Evolutionary conservation across 129 eudicot species (phyloP).

Genomic region (Apium graveolens): DNA sequence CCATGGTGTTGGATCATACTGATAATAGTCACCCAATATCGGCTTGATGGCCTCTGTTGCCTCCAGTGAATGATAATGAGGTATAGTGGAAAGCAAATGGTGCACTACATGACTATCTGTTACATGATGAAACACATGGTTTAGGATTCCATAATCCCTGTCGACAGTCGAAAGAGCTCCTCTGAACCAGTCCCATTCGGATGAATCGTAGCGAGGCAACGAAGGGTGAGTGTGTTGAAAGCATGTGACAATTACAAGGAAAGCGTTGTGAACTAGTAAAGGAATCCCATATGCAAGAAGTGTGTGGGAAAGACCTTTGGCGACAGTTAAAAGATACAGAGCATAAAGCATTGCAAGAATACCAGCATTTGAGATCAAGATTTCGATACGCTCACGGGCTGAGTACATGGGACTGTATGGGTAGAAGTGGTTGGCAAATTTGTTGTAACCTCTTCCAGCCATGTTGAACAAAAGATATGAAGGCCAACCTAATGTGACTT

Average conservation of each 20-base stretch:
- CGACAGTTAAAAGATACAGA: background rate
- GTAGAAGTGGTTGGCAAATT: slow-evolving; percentile 20
- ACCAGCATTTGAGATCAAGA: slow-evolving; percentile 21
- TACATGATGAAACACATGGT: slow-evolving; percentile 19
- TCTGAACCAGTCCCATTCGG: slow-evolving; percentile 35
- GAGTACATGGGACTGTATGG: slow-evolving; percentile 25
- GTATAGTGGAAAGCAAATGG: slow-evolving; percentile 30
- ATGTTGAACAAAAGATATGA: slow-evolving; percentile 22
- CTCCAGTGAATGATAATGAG: slow-evolving; percentile 29
- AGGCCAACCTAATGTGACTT: slow-evolving; percentile 23
- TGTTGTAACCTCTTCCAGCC: slow-evolving; percentile 17
- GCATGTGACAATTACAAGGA: slow-evolving; percentile 22
- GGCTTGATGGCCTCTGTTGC: slow-evolving; percentile 28
- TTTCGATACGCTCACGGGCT: slow-evolving; percentile 23
- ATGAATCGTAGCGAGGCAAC: slow-evolving; percentile 28
- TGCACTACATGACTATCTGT: slow-evolving; percentile 22
- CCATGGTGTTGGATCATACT: slow-evolving; percentile 24
- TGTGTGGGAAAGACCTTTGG: slow-evolving; percentile 13
- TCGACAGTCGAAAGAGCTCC: slow-evolving; percentile 30
- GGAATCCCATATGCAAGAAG: slow-evolving; percentile 20
- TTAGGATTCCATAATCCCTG: slow-evolving; percentile 25
- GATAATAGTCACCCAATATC: slow-evolving; percentile 30
- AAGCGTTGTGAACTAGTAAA: slow-evolving; percentile 14
- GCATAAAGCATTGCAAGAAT: slow-evolving; percentile 16
- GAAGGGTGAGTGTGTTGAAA: slow-evolving; percentile 31